Percentiles rank a stretch among this genome's conserved stretches.
Conservation (phyloP, 306 rosid genomes). For the Lupinus albus region DNA sequence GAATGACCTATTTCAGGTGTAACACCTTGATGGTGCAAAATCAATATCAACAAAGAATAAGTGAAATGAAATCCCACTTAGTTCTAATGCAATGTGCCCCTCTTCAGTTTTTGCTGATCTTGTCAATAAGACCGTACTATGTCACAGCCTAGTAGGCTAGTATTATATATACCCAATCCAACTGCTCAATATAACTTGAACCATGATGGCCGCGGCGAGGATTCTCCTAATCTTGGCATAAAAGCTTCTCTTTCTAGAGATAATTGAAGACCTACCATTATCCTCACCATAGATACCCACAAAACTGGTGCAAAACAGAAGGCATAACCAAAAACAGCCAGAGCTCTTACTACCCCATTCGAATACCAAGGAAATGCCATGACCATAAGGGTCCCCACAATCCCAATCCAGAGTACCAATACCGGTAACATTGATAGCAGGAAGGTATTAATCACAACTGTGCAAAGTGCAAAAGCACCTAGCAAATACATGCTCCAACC, state of each 20-base stretch:
- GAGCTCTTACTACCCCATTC: conserved; percentile 67
- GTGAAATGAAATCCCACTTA: neutral
- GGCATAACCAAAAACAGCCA: conserved; percentile 64
- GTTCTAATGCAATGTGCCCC: neutral
- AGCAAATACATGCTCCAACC: conserved; percentile 75
- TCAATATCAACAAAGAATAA: conserved; percentile 19
- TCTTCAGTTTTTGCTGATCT: neutral
- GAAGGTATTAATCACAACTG: conserved; percentile 52
- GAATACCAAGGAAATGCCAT: conserved; percentile 81
- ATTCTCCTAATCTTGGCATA: conserved; percentile 54
- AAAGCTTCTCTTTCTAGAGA: conserved; percentile 70
- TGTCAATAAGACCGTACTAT: neutral
- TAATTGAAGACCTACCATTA: conserved; percentile 54
- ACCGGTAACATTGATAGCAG: conserved; percentile 63
- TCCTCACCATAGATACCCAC: conserved; percentile 54
- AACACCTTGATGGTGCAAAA: conserved; percentile 10
- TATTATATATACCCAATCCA: conserved; percentile 10
- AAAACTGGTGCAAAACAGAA: conserved; percentile 59
- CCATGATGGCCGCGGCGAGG: conserved; percentile 43
- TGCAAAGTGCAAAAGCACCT: conserved; percentile 58
- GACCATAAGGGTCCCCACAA: conserved; percentile 59
- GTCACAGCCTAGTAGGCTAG: neutral
- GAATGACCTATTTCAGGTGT: conserved; percentile 6
- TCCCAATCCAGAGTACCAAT: conserved; percentile 57
- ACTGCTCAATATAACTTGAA: conserved; percentile 50